phyloP scores from a whole-genome alignment of 148 eudicot genomes.

The Diospyros lotus region DNA sequence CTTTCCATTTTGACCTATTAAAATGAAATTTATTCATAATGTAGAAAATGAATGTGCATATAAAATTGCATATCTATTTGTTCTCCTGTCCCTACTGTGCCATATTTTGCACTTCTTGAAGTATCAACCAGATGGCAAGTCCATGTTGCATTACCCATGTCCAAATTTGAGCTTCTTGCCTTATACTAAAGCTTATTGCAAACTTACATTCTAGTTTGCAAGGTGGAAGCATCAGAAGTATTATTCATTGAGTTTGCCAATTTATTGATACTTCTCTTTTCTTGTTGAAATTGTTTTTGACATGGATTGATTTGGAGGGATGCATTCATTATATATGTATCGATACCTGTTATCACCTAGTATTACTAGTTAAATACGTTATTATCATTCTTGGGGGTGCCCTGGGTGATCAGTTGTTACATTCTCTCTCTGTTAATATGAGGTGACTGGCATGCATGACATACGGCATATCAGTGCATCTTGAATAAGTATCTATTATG shows the following conservation, averaged over 20 bases:
- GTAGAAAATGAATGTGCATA: too few relatives aligned
- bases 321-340: neutral
- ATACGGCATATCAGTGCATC: neutral
- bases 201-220: neutral
- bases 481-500: conserved; percentile 9
- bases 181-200: neutral
- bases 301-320: neutral
- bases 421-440: neutral
- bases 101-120: too few relatives aligned
- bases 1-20: too few relatives aligned
- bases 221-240: neutral
- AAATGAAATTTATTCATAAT: too few relatives aligned
- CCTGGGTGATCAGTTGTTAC: neutral
- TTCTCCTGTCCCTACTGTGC: too few relatives aligned
- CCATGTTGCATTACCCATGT: too few relatives aligned
- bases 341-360: neutral
- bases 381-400: neutral
- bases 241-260: neutral
- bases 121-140: too few relatives aligned
- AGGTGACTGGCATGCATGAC: neutral
- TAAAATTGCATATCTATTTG: too few relatives aligned
- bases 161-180: too few relatives aligned
- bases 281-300: neutral
- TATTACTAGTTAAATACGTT: neutral
- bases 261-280: neutral